Percentiles rank a stretch among this genome's conserved stretches.
Evolutionary conservation across 2,329 filamentous ascomycete species (phyloP).

Genomic region (Madurella fahalii): DNA sequence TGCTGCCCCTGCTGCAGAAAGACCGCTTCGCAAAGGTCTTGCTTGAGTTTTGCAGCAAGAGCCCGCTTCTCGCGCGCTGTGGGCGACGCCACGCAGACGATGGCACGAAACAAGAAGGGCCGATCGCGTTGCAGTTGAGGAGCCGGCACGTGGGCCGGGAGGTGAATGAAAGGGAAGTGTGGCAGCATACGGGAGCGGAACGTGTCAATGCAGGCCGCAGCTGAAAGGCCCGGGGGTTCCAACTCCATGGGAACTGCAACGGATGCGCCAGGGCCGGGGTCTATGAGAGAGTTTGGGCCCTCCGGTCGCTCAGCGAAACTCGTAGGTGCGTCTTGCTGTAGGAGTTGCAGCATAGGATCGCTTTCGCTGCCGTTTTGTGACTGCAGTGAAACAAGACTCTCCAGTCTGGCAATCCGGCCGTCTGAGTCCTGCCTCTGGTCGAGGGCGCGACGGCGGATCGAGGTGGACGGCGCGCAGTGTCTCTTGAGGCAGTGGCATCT

Average conservation of each 20-base stretch:
- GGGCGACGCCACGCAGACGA: constrained; percentile 32
- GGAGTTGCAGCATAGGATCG: background rate
- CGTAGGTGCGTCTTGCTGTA: background rate
- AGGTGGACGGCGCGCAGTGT: background rate
- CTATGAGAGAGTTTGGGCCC: no score
- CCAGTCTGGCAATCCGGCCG: constrained; percentile 33
- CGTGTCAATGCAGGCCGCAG: constrained; percentile 20
- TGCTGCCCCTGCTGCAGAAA: no score
- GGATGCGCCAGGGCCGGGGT: no score
- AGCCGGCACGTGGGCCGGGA: constrained; percentile 28
- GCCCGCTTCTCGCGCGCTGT: constrained; percentile 20
- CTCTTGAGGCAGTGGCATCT: constrained; percentile 4
- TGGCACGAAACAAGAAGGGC: constrained; percentile 35
- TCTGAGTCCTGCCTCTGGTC: constrained; percentile 28
- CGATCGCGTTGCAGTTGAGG: constrained; percentile 30
- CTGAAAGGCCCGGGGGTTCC: background rate
- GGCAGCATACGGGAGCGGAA: constrained; percentile 35
- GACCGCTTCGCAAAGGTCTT: constrained; percentile 14
- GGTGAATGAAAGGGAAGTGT: constrained; percentile 33
- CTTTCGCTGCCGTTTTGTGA: constrained; percentile 30
- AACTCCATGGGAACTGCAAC: background rate
- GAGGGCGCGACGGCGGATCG: background rate
- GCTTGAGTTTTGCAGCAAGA: background rate
- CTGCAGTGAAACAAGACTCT: constrained; percentile 32
- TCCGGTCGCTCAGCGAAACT: no score